phyloP scores from a whole-genome alignment of 2,329 filamentous ascomycete genomes.

The Xylogone sp. region DNA sequence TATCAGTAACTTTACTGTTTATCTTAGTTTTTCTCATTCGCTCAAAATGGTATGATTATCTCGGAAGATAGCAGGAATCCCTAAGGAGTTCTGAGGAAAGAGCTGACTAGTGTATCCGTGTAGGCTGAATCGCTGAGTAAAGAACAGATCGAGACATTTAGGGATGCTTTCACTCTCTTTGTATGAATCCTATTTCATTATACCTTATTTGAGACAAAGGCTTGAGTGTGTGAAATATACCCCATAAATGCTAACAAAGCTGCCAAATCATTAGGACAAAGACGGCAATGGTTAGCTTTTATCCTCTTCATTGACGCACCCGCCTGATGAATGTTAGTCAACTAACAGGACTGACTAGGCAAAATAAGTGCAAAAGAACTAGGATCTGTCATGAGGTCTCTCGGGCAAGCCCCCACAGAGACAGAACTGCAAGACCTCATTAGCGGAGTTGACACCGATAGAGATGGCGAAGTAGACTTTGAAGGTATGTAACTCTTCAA shows the following conservation, averaged over 20 bases:
- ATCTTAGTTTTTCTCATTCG: too few species aligned
- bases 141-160: too few species aligned
- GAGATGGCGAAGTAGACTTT: slow-evolving; percentile 63
- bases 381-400: slow-evolving; percentile 59
- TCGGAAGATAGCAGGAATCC: too few species aligned
- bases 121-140: too few species aligned
- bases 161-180: too few species aligned
- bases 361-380: slow-evolving; percentile 62
- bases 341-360: slow-evolving; percentile 32
- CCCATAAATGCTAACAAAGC: neutral
- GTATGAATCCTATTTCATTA: too few species aligned
- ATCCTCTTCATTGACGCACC: neutral
- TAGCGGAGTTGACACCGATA: slow-evolving; percentile 62
- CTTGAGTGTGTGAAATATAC: too few species aligned
- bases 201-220: too few species aligned
- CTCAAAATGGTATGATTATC: too few species aligned
- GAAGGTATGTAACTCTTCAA: slow-evolving; percentile 38
- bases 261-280: neutral
- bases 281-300: neutral
- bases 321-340: neutral
- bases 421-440: slow-evolving; percentile 63
- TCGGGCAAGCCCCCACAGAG: slow-evolving; percentile 59
- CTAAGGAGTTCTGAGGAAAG: too few species aligned
- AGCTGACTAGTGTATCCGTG: too few species aligned
- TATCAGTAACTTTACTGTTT: too few species aligned